Evolutionary conservation across 768 basidiomycete species (phyloP), one percentile per base, ranked within the genome.

Genomic region (Guyanaporus albipodus): DNA sequence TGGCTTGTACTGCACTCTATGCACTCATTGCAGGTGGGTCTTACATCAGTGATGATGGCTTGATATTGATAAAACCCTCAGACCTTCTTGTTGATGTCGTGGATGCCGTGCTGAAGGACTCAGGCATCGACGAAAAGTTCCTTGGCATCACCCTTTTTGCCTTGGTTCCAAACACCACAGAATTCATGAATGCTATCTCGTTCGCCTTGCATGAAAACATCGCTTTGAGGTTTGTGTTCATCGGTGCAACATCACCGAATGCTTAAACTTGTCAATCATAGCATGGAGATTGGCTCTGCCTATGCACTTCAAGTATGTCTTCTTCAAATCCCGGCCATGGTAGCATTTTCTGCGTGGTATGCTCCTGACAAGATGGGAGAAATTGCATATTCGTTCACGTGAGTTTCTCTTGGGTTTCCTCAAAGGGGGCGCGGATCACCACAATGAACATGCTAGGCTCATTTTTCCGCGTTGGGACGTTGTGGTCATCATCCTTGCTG

Each of bases 391-490:
- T 91, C 91, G 7, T 99, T 99, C 74, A 91, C 94, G 91, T 96
- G 69, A 49, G 93, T 77, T 31, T 12, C 8, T 49, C 26, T 12
- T 36, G 24, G 35, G 17, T 14, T 39, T 21, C 8, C 24, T 18
- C 17, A 10, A 15, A n/a, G n/a, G 31, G 8, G 18, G 9, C 14
- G n/a, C 34, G 27, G 32, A 26, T 50, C n/a, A 31, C 44, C 7
- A 55, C 27, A 26, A 50, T 42, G 42, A 33, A 38, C 14, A 3
- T 42, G 19, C 3, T 60, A 98, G 93, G 18, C 79, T 99, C 44
- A 92, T 98, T 49, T 96, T 99, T 78, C 96, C 96, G 1, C 83
- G 93, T 55, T 99, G 95, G 95, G 96, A 99, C 62, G 91, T 93
- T 39, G 82, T 98, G 56, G 87, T 84, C 22, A 85, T 98, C 61